These are phyloP conservation scores for Verticillium alfalfae DNA, from an alignment of 2,329 filamentous ascomycete species.

Conservation along the genomic window DNA sequence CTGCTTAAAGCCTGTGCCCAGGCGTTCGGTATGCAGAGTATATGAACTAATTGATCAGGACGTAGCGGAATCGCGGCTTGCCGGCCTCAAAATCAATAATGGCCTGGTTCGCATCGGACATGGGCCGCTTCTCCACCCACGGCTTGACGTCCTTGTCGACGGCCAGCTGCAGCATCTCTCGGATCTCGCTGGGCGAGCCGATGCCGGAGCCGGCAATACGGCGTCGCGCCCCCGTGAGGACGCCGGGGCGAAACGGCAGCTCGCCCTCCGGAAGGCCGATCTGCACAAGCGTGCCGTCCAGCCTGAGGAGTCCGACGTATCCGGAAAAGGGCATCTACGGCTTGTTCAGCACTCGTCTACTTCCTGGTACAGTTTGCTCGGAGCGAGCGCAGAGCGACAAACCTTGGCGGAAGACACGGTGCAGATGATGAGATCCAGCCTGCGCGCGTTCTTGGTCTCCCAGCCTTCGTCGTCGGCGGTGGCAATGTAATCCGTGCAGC, in stretches of 20 bases:
- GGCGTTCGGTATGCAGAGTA: too few species aligned
- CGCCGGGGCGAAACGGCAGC: conserved; percentile 15
- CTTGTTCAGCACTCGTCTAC: not conserved
- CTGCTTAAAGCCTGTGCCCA: too few species aligned
- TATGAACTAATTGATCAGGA: conserved; percentile 17
- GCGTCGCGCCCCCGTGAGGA: conserved; percentile 8
- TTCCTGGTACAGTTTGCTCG: too few species aligned
- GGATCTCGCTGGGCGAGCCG: conserved; percentile 8
- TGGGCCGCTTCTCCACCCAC: conserved; percentile 18
- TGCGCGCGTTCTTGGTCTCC: conserved; percentile 42
- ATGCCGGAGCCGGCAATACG: conserved; percentile 8
- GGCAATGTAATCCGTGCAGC: conserved; percentile 11
- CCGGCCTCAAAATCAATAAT: conserved; percentile 50
- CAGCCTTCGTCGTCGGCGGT: conserved; percentile 41
- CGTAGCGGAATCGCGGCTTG: conserved; percentile 42
- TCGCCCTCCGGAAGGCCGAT: conserved; percentile 46
- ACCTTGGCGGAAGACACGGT: conserved; percentile 38
- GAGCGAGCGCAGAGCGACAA: not conserved
- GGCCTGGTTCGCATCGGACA: conserved; percentile 43
- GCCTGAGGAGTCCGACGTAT: conserved; percentile 54
- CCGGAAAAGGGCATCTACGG: conserved; percentile 33
- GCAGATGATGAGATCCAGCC: conserved; percentile 53
- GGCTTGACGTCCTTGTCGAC: conserved; percentile 18
- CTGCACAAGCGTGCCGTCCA: conserved; percentile 53
- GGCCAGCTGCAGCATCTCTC: conserved; percentile 20